A percentile compares a stretch with the other conserved stretches of the same genome.
Conservation (phyloP, 345 rosid species). For the Euphorbia peplus region DNA sequence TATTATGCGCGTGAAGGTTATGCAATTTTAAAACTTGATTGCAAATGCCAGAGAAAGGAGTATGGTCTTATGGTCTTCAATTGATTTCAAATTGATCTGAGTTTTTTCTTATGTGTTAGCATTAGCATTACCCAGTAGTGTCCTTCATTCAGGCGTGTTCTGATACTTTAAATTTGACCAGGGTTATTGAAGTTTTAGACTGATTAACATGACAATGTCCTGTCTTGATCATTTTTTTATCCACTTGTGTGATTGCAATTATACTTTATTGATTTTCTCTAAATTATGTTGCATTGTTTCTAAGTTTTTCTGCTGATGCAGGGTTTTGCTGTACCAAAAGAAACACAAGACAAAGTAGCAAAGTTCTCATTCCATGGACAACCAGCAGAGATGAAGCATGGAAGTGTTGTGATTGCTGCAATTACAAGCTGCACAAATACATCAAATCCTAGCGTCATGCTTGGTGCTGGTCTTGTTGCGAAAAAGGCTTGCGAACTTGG, state of each 20-base stretch:
- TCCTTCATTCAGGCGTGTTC: neutral
- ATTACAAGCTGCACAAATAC: constrained; percentile 98
- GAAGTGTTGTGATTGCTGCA: constrained; percentile 98
- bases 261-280: constrained; percentile 7
- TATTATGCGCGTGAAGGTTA: neutral
- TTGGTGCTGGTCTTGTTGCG: constrained; percentile 97
- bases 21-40: neutral
- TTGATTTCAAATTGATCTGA: too few species aligned
- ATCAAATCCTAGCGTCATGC: constrained; percentile 99
- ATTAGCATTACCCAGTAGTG: neutral
- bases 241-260: neutral
- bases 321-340: constrained; percentile 97
- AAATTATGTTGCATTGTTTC: neutral
- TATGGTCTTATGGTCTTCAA: neutral
- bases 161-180: neutral
- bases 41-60: neutral
- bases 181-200: neutral
- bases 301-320: constrained; percentile 24
- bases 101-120: neutral
- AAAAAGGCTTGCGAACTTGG: constrained; percentile 96
- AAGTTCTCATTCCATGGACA: constrained; percentile 80
- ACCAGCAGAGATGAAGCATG: constrained; percentile 92
- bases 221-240: neutral
- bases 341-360: constrained; percentile 64
- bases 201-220: neutral